Evolutionary conservation across 2,329 filamentous ascomycete species (phyloP), one percentile per base, ranked within the genome.

Genomic region (Rhinocladiella mackenziei): DNA sequence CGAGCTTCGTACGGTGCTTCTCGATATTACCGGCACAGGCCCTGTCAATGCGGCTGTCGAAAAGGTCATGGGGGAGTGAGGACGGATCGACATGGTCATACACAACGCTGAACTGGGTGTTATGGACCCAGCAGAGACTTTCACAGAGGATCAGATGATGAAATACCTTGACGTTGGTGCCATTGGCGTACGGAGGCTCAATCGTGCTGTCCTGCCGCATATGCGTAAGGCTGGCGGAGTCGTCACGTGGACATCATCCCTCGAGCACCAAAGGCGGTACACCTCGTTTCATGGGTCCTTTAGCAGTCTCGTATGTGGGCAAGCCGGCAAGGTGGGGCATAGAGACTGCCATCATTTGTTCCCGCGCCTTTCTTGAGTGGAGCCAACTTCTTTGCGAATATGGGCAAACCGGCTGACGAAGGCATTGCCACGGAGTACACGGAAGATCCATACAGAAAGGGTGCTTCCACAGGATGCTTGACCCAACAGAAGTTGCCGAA

Each of bases 61-160:
- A 10, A 18, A 43, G 26, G 34, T 56, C 39, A 35, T 56, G 11
- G 35, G 40, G n/a, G 45, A 51, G 23, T 26, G 36, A n/a, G 42
- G 45, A n/a, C 17, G 22, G 5, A 50, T 56, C 14, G 53, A 55
- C 39, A 37, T 43, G 5, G 20, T 56, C 7, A 37, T 56, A 9
- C 53, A 55, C 45, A 56, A 56, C 29, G 52, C 53, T 6, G 53
- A 40, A 32, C 14, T 18, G 7, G 23, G 38, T 30, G 15, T 13
- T 30, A 42, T 35, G n/a, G 53, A 51, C 3, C 53, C 53, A 9
- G 32, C 51, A 8, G 48, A 56, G 30, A 37, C 51, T 8, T 56
- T 46, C 19, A 52, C 34, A 9, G 15, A 42, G 9, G 44, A 49
- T 13, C 51, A 54, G 22, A 35, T 54, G 9, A 19, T 39, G 18